phyloP scores from a whole-genome alignment of 768 basidiomycete species.

The Leucosporidium yakuticum region DNA sequence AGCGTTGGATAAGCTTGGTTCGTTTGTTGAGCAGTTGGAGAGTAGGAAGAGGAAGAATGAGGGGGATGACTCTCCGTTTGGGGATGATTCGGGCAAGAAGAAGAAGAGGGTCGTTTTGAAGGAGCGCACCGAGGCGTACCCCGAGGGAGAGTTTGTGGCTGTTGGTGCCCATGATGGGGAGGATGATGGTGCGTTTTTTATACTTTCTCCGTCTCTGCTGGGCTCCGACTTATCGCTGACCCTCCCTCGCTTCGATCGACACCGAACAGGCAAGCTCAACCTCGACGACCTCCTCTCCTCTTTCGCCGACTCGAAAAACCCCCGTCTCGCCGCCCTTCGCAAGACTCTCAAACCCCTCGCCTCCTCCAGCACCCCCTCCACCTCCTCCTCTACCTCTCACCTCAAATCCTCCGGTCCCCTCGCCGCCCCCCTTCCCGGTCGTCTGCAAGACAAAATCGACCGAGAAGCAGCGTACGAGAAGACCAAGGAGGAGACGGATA shows the following conservation, averaged over 20 bases:
- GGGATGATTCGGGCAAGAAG: conserved; percentile 46
- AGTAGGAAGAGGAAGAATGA: conserved; percentile 60
- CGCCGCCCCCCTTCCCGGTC: conserved; percentile 74
- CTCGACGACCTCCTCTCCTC: conserved; percentile 35
- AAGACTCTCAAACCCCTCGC: conserved; percentile 38
- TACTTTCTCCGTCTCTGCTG: neutral
- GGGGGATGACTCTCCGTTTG: conserved; percentile 45
- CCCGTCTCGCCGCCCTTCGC: conserved; percentile 37
- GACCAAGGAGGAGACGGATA: conserved; percentile 84
- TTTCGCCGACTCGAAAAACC: conserved; percentile 42
- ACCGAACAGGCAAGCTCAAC: conserved; percentile 28
- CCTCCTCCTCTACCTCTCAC: conserved; percentile 25
- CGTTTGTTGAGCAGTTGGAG: conserved; percentile 63
- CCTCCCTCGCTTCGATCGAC: neutral
- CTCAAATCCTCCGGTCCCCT: conserved; percentile 46
- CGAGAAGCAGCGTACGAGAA: conserved; percentile 90
- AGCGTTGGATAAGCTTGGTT: conserved; percentile 61
- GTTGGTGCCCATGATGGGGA: conserved; percentile 37
- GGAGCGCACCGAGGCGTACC: conserved; percentile 71
- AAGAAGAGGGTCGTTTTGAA: conserved; percentile 56
- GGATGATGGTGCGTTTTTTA: conserved; percentile 4
- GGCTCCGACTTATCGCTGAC: neutral
- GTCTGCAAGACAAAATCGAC: conserved; percentile 81
- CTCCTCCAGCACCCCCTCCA: conserved; percentile 6
- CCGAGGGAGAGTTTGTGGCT: conserved; percentile 67